Conservation (phyloP, 2,329 filamentous ascomycete species). For the Sordariomycetes sp. region DNA sequence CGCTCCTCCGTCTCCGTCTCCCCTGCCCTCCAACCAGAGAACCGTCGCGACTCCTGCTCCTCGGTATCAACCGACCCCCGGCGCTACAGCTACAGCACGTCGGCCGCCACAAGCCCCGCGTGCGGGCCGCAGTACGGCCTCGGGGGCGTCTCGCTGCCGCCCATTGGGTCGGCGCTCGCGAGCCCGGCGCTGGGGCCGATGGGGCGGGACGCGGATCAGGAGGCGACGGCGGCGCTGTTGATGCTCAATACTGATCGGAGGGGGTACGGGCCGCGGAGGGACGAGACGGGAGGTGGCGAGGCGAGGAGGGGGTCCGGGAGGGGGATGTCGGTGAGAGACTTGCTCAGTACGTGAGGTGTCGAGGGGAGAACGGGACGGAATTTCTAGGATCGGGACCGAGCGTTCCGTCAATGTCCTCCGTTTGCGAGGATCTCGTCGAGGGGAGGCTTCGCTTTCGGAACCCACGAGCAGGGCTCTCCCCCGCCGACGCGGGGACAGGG, state of each 20-base stretch:
- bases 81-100: constrained; percentile 34
- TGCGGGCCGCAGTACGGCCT: constrained; percentile 38
- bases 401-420: background rate
- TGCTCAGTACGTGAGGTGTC: constrained; percentile 33
- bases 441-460: too few relatives aligned
- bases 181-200: constrained; percentile 44
- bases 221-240: constrained; percentile 72
- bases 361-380: background rate
- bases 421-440: too few relatives aligned
- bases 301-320: constrained; percentile 15
- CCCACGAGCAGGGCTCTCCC: too few relatives aligned
- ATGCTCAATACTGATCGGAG: constrained; percentile 78
- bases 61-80: constrained; percentile 36
- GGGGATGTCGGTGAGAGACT: constrained; percentile 40
- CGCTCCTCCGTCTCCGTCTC: constrained; percentile 29
- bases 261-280: constrained; percentile 18
- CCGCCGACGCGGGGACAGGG: too few relatives aligned
- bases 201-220: constrained; percentile 47
- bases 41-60: constrained; percentile 41
- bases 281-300: constrained; percentile 39
- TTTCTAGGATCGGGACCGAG: background rate
- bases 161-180: constrained; percentile 38
- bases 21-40: constrained; percentile 33
- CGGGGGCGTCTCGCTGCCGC: constrained; percentile 18
- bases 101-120: constrained; percentile 39